Evolutionary conservation across 306 rosid species (phyloP).

Genomic region (Leucaena leucocephala): DNA sequence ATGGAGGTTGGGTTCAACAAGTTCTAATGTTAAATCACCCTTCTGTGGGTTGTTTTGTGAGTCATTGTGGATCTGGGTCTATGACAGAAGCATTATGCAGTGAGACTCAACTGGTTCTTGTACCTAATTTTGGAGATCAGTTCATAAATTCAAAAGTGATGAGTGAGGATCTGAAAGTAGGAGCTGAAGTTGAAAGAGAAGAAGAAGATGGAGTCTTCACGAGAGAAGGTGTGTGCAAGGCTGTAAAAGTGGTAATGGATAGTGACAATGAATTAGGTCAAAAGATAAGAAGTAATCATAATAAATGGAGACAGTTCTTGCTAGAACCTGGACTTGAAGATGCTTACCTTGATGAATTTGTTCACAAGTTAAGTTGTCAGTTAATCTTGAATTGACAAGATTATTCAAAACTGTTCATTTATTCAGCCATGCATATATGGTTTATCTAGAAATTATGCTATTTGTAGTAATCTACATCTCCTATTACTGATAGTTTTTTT

Average conservation of each 20-base stretch:
- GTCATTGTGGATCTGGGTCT: not conserved
- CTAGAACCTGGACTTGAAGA: not conserved
- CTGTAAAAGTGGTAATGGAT: constrained; percentile 49
- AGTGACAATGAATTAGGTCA: constrained; percentile 45
- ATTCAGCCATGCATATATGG: too few species aligned
- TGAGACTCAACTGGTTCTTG: not conserved
- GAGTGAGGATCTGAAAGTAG: not conserved
- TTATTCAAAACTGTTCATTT: not conserved
- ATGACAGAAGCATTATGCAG: not conserved
- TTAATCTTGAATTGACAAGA: not conserved
- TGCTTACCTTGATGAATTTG: not conserved
- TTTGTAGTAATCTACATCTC: too few species aligned
- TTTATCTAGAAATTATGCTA: too few species aligned
- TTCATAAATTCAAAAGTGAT: not conserved
- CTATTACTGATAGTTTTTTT: too few species aligned
- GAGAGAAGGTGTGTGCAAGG: constrained; percentile 52
- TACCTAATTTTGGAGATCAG: not conserved
- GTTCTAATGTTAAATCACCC: constrained; percentile 62
- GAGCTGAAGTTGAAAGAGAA: not conserved
- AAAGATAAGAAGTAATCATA: constrained; percentile 51
- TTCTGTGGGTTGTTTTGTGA: constrained; percentile 24
- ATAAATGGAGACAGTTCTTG: constrained; percentile 28
- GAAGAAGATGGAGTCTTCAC: constrained; percentile 47
- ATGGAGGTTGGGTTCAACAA: constrained; percentile 74
- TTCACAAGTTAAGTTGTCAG: not conserved